Evolutionary conservation across 164 flowering plant genomes (phyloP).

Genomic region (Cinnamomum chago): DNA sequence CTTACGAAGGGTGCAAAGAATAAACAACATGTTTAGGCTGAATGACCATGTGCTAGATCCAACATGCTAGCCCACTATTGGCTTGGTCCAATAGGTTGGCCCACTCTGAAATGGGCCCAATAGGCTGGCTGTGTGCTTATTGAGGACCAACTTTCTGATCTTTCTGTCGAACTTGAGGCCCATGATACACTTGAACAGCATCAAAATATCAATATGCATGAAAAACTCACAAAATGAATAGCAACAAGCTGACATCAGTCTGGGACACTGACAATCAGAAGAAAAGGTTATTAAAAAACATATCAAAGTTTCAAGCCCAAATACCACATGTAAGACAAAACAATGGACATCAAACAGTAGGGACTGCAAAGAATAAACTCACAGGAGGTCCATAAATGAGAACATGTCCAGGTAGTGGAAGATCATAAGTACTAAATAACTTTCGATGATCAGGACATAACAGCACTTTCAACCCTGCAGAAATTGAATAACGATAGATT

Average conservation of each 20-base stretch:
- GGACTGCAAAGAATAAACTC: slow-evolving; percentile 29
- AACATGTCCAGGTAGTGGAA: slow-evolving; percentile 92
- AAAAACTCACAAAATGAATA: too few relatives aligned
- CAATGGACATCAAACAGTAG: not conserved
- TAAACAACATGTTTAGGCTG: too few relatives aligned
- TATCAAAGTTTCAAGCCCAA: not conserved
- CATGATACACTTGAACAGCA: too few relatives aligned
- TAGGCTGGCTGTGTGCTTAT: too few relatives aligned
- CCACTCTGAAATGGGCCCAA: too few relatives aligned
- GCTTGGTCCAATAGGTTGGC: too few relatives aligned
- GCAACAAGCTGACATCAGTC: not conserved
- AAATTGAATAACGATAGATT: not conserved
- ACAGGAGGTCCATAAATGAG: slow-evolving; percentile 90
- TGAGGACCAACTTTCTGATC: too few relatives aligned
- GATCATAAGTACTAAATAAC: slow-evolving; percentile 39
- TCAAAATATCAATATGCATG: not conserved
- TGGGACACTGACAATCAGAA: too few relatives aligned
- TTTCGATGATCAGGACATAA: slow-evolving; percentile 60
- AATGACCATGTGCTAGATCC: too few relatives aligned
- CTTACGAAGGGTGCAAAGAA: too few relatives aligned
- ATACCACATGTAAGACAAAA: not conserved
- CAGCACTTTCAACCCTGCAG: slow-evolving; percentile 60
- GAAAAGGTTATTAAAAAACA: not conserved
- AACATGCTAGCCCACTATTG: too few relatives aligned
- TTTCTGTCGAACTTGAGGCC: too few relatives aligned